phyloP scores from a whole-genome alignment of 805 yeast species.

The Ogataea henricii region DNA sequence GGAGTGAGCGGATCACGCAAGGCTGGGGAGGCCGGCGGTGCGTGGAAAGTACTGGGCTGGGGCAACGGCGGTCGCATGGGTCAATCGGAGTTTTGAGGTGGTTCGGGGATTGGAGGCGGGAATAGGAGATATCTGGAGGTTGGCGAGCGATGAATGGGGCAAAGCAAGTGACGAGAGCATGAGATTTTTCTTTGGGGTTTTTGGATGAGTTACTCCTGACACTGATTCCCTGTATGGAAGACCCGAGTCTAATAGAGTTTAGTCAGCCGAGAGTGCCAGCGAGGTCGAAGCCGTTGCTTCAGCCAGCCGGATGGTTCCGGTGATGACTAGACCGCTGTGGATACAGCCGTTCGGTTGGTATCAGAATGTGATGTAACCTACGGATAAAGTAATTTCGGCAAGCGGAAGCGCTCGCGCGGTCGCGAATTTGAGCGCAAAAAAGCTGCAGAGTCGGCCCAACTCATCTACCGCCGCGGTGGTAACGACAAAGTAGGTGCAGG shows the following conservation, averaged over 20 bases:
- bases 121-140: background rate
- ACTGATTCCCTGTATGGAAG: no score
- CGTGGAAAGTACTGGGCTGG: background rate
- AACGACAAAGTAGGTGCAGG: background rate
- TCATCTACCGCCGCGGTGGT: background rate
- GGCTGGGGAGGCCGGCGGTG: background rate
- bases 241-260: no score
- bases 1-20: background rate
- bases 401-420: background rate
- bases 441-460: background rate
- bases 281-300: no score
- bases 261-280: no score
- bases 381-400: background rate
- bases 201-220: no score
- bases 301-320: no score
- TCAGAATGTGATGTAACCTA: no score
- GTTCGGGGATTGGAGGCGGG: background rate
- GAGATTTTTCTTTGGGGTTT: no score
- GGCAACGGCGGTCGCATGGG: background rate
- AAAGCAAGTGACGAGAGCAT: no score
- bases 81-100: slow-evolving; percentile 1
- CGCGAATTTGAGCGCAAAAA: background rate
- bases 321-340: no score
- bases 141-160: background rate
- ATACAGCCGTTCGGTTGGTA: no score